phyloP scores from a whole-genome alignment of 805 yeast species.

The Torulaspora franciscae region DNA sequence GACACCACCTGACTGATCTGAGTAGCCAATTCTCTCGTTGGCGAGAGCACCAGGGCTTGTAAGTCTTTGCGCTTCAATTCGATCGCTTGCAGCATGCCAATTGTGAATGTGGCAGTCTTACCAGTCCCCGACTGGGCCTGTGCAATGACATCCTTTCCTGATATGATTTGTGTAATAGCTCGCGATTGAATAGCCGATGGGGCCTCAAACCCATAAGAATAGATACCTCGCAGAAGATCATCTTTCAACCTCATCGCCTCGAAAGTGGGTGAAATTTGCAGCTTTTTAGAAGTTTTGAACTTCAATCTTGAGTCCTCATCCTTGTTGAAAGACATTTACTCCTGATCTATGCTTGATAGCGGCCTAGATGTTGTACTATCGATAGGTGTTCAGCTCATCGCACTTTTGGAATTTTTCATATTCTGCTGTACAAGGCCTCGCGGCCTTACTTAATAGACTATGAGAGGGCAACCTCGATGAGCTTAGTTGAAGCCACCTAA shows the following conservation, averaged over 20 bases:
- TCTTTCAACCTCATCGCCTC: constrained; percentile 74
- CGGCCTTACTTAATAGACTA: background rate
- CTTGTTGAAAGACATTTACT: constrained; percentile 52
- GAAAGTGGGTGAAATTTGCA: constrained; percentile 51
- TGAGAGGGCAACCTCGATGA: too few species aligned
- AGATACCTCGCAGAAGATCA: constrained; percentile 56
- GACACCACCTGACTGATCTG: constrained; percentile 88
- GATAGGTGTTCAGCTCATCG: constrained; percentile 1
- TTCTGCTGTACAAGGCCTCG: constrained; percentile 1
- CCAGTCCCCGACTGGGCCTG: constrained; percentile 99
- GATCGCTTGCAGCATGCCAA: constrained; percentile 83
- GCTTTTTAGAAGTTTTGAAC: constrained; percentile 57
- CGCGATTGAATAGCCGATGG: constrained; percentile 97
- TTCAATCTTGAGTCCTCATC: constrained; percentile 55
- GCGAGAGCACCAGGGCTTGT: constrained; percentile 88
- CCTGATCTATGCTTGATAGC: too few species aligned
- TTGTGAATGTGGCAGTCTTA: constrained; percentile 97
- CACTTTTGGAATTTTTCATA: constrained; percentile 6
- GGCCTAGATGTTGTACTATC: background rate
- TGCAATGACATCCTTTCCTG: constrained; percentile 91
- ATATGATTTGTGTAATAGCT: constrained; percentile 89
- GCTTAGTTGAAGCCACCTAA: background rate
- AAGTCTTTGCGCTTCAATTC: constrained; percentile 68
- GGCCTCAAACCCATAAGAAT: constrained; percentile 86
- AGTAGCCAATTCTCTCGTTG: constrained; percentile 92